Conservation (phyloP, 805 yeast species). For the Helenozyma baotianmanensis region DNA sequence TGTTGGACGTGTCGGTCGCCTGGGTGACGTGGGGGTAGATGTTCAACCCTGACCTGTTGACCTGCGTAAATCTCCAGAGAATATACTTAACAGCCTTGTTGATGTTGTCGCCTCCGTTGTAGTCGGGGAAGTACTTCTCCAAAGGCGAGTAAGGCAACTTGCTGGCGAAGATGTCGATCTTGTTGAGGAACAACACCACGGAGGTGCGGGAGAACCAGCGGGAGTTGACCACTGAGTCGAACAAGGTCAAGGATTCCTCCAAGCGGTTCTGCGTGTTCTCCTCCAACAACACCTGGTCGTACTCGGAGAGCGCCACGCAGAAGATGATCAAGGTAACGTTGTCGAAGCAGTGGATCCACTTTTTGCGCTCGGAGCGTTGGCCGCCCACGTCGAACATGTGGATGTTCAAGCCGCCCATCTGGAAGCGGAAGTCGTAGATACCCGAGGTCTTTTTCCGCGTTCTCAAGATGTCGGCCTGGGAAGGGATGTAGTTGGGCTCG, state of each 20-base stretch:
- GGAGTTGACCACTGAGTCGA: constrained; percentile 87
- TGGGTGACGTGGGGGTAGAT: constrained; percentile 90
- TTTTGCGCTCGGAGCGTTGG: constrained; percentile 90
- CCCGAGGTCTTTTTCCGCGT: constrained; percentile 93
- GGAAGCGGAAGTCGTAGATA: constrained; percentile 76
- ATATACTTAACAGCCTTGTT: constrained; percentile 90
- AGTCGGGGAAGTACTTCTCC: constrained; percentile 82
- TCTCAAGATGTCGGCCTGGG: constrained; percentile 71
- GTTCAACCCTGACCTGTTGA: constrained; percentile 75
- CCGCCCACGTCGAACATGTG: constrained; percentile 84
- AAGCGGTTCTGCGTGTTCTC: constrained; percentile 24
- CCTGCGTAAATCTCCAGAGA: constrained; percentile 82
- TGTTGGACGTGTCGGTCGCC: constrained; percentile 90
- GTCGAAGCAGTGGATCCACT: constrained; percentile 97
- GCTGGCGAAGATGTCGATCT: constrained; percentile 85
- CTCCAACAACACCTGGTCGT: constrained; percentile 77
- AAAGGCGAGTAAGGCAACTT: constrained; percentile 78
- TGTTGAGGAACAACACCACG: constrained; percentile 79
- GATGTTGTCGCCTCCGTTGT: constrained; percentile 84
- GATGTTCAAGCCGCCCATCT: constrained; percentile 54
- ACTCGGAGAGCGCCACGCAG: constrained; percentile 87
- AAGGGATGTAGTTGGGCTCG: constrained; percentile 59
- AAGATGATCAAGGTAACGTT: constrained; percentile 85
- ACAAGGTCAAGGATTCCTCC: constrained; percentile 61
- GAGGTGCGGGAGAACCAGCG: constrained; percentile 90